These are phyloP conservation scores for Aspergillus cejpii DNA, from an alignment of 2,329 filamentous ascomycete genomes.

Conservation along the genomic window DNA sequence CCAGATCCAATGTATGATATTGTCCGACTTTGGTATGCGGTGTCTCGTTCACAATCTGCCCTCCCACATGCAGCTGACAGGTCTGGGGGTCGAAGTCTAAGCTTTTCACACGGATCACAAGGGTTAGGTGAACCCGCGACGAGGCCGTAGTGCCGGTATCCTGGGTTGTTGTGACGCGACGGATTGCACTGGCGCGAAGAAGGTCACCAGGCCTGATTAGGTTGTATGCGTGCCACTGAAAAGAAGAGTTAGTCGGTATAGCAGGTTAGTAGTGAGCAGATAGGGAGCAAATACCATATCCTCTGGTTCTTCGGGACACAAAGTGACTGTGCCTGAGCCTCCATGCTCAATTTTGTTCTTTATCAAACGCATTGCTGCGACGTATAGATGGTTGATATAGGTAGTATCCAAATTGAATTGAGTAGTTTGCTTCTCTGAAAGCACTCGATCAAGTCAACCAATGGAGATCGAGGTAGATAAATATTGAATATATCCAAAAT, in stretches of 20 bases:
- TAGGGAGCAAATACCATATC: conserved; percentile 68
- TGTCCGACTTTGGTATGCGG: conserved; percentile 60
- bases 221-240: conserved; percentile 68
- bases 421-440: too few relatives aligned
- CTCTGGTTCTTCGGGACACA: conserved; percentile 66
- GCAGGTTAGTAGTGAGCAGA: background rate
- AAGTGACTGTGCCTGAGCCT: conserved; percentile 58
- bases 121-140: conserved; percentile 57
- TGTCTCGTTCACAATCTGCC: conserved; percentile 60
- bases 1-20: conserved; percentile 71
- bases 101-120: conserved; percentile 59
- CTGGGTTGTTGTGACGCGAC: conserved; percentile 56
- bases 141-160: conserved; percentile 57
- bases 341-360: conserved; percentile 61
- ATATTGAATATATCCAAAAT: background rate
- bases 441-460: too few relatives aligned
- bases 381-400: background rate
- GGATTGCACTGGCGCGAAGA: conserved; percentile 59
- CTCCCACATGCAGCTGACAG: conserved; percentile 62
- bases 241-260: conserved; percentile 6
- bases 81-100: conserved; percentile 65
- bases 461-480: background rate
- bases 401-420: background rate
- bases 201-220: conserved; percentile 60
- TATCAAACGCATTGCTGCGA: conserved; percentile 54